These are phyloP conservation scores for Exobasidium cylindrosporum DNA, from an alignment of 1,284 basidiomycete genomes.

Conservation along the genomic window DNA sequence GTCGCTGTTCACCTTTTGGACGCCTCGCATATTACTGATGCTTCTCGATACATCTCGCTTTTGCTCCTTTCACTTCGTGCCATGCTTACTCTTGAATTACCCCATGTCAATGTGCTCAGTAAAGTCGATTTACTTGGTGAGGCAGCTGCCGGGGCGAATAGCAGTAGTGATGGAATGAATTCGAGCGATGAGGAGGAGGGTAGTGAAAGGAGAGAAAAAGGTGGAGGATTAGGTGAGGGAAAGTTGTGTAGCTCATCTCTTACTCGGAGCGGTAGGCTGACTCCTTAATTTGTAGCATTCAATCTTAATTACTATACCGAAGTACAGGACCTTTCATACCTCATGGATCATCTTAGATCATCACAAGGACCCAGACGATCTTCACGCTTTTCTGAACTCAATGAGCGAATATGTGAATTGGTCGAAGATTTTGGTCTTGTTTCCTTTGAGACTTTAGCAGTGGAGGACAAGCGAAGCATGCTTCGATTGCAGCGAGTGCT, in stretches of 20 bases:
- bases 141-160: neutral
- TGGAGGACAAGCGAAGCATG: conserved; percentile 52
- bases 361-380: conserved; percentile 10
- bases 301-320: conserved; percentile 98
- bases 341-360: conserved; percentile 68
- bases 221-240: neutral
- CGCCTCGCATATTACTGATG: conserved; percentile 93
- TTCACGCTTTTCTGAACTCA: conserved; percentile 60
- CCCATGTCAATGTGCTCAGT: conserved; percentile 93
- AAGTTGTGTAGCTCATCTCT: neutral
- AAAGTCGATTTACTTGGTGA: conserved; percentile 82
- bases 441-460: conserved; percentile 89
- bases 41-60: conserved; percentile 89
- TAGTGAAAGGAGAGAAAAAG: conserved; percentile 13
- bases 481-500: conserved; percentile 42
- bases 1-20: conserved; percentile 93
- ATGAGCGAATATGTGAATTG: conserved; percentile 82
- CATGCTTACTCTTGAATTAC: conserved; percentile 96
- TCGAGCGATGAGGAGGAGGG: conserved; percentile 12
- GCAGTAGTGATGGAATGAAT: neutral
- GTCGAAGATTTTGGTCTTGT: conserved; percentile 94
- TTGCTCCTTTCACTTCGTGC: conserved; percentile 85
- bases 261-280: too few relatives aligned
- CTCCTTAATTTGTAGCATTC: too few relatives aligned
- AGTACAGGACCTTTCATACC: conserved; percentile 88